Conservation (phyloP, 2,329 filamentous ascomycete genomes). For the Didymella keratinophila region DNA sequence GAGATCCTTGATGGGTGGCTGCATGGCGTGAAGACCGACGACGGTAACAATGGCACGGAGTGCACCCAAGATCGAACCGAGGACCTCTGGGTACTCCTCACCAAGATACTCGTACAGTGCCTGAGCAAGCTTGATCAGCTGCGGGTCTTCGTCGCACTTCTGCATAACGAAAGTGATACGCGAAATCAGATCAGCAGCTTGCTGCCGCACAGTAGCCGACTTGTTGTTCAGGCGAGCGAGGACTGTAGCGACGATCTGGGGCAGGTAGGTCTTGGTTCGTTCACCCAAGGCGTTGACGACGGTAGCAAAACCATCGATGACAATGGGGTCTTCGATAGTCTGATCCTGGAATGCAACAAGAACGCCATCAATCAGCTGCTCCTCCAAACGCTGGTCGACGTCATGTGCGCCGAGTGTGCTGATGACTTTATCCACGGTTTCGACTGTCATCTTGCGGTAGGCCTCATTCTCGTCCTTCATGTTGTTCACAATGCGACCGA, state of each 20-base stretch:
- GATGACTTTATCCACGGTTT: constrained; percentile 96
- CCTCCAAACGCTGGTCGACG: constrained; percentile 89
- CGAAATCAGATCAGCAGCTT: constrained; percentile 94
- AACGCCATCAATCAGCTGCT: constrained; percentile 93
- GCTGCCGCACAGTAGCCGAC: constrained; percentile 93
- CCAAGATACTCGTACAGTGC: constrained; percentile 98
- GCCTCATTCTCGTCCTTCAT: constrained; percentile 98
- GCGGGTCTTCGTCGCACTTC: constrained; percentile 93
- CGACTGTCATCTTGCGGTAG: constrained; percentile 98
- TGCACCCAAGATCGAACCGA: constrained; percentile 94
- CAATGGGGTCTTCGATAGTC: constrained; percentile 92
- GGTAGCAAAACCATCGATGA: constrained; percentile 97
- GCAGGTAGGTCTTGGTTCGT: constrained; percentile 93
- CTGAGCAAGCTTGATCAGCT: constrained; percentile 93
- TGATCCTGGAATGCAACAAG: constrained; percentile 98
- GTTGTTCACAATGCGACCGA: constrained; percentile 91
- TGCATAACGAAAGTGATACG: constrained; percentile 99
- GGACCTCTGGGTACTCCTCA: constrained; percentile 97
- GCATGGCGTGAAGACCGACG: constrained; percentile 97
- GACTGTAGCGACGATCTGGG: constrained; percentile 96
- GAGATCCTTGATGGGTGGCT: constrained; percentile 95
- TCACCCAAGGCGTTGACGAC: constrained; percentile 94
- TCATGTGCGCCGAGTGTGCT: constrained; percentile 92
- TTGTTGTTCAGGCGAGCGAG: constrained; percentile 98
- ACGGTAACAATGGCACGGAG: constrained; percentile 96